Evolutionary conservation across 169 alveolate genomes (phyloP), one percentile per base, ranked within the genome.

Genomic region (Perkinsus chesapeaki): DNA sequence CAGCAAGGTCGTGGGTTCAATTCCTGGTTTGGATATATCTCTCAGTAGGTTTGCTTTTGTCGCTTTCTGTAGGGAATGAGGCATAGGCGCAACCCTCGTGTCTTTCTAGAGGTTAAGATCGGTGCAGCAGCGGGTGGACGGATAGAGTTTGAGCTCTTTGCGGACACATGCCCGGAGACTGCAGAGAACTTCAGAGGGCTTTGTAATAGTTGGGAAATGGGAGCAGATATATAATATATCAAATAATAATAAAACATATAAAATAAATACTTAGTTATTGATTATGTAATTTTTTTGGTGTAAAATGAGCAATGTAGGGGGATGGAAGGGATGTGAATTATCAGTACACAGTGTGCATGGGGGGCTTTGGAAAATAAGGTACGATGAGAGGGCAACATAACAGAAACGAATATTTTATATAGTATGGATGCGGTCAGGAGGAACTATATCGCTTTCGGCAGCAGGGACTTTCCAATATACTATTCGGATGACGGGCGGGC

Each of bases 151-250:
- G 82, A 60, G 82, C 82, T 60, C 36, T 60, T 60, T 34, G 82
- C 82, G 12, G 82, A 60, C 82, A 60, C 91, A 23, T 95, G 94
- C 34, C 97, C 97, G 37, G 94, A 94, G 91, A 96, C 97, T 0
- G 94, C 96, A n/a, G 96, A 95, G 92, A 96, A 96, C 73, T 96
- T 96, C 93, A 94, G 96, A 95, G 82, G 94, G 73, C 94, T 96
- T 36, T 95, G 97, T 91, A 93, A 93, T 39, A 97, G 96, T n/a
- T 82, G 96, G 94, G 34, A 93, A 91, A 23, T 60, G 82, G 82
- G 12, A 9, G 23, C 12, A 60, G 27, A 0, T 16, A 20, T 60
- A 60, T n/a, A n/a, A n/a, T n/a, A n/a, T n/a, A n/a, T n/a, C n/a
- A n/a, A n/a, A n/a, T n/a, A n/a, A n/a, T n/a, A n/a, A n/a, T n/a